These are phyloP conservation scores for Chlamydomonas sp. DNA, from an alignment of 139 green algal species.

Conservation along the genomic window DNA sequence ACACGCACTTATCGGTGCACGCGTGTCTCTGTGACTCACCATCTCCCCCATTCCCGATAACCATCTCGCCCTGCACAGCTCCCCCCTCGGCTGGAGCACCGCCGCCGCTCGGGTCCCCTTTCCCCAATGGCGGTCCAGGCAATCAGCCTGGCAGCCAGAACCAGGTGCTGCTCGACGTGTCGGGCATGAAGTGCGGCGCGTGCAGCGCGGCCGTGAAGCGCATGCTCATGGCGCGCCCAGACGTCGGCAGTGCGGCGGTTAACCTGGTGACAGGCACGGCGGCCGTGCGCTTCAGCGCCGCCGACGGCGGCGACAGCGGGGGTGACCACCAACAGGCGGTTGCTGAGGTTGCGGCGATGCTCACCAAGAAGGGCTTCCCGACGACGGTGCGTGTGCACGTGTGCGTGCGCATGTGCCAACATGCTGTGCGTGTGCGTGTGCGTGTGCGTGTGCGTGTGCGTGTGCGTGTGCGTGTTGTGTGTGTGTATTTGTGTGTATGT, in stretches of 20 bases:
- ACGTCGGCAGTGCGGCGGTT: conserved; percentile 60
- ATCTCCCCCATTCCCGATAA: too few relatives aligned
- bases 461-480: neutral
- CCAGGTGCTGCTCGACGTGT: conserved; percentile 43
- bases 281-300: conserved; percentile 13
- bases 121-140: too few relatives aligned
- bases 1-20: too few relatives aligned
- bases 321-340: too few relatives aligned
- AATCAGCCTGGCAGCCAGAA: too few relatives aligned
- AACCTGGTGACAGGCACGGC: conserved; percentile 70
- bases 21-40: too few relatives aligned
- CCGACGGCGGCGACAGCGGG: too few relatives aligned
- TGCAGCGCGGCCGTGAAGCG: conserved; percentile 72
- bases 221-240: conserved; percentile 51
- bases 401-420: neutral
- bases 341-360: conserved; percentile 25
- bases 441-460: neutral
- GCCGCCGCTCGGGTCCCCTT: too few relatives aligned
- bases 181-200: conserved; percentile 82
- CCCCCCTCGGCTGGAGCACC: too few relatives aligned
- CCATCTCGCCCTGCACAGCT: too few relatives aligned
- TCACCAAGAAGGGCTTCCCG: conserved; percentile 70
- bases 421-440: neutral
- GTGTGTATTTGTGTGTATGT: neutral
- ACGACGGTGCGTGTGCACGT: conserved; percentile 26